Evolutionary conservation across 345 rosid genomes (phyloP), one percentile per base, ranked within the genome.

Genomic region (Hypericum perforatum): DNA sequence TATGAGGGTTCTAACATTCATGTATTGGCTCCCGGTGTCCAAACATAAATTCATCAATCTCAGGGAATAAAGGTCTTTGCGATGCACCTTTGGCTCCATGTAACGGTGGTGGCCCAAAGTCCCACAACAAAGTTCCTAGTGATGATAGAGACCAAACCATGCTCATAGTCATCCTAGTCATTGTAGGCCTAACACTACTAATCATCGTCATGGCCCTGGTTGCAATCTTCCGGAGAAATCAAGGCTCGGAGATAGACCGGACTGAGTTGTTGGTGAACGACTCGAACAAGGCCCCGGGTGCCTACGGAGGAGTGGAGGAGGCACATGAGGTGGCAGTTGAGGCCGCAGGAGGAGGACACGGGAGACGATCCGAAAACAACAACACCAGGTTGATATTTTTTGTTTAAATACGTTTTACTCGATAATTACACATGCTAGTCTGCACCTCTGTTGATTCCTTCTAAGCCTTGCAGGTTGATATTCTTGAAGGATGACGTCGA

Each of bases 11-110:
- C 55, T 32, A 36, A 6, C 37, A n/a, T 51, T 51, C 39, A 51
- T 37, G 11, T 37, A 51, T 12, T 12, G 7, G 36, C 11, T 32
- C 37, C 37, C 9, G 5, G 5, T 7, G 32, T 45, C 37, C 11
- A 6, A 44, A 58, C 16, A 46, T 37, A 29, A 46, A 53, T 39
- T 12, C 16, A 46, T 11, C n/a, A 6, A 37, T 58, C 52, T 43
- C 74, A 85, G 95, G 89, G 40, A 85, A 85, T 64, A 78, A 63
- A 54, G 63, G 60, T 16, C 69, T 83, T 10, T 83, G 95, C 13
- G 88, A 72, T 15, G 61, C 64, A 42, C 95, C 95, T 47, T 54
- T 86, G 38, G 61, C 53, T 1, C 45, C 70, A 11, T 86, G 90
- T 61, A 14, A 58, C 7, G 9, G 62, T 1, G 16, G 68, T 10